Base-by-base conservation (phyloP, 805 yeast genomes). In the Ogataea philodendri region DNA sequence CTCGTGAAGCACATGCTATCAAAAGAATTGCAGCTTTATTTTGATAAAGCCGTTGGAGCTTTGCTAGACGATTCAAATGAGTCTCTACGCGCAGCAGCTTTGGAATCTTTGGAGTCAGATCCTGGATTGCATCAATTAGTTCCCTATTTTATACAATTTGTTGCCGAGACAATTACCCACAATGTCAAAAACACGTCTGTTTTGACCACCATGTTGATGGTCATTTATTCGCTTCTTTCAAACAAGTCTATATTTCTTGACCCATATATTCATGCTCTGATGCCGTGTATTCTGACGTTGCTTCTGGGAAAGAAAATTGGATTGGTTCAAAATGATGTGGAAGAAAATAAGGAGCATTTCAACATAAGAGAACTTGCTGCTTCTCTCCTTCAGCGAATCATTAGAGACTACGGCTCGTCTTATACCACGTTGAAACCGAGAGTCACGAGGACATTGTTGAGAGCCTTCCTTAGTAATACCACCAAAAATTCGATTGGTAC, bases 101-200 rank as follows among this genome's bases (percentile, higher is more conserved):
- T 93, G 36, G 79, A 81, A 18, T 84, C 96, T 7, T 66, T 93
- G 41, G 77, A 84, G 41, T 80, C 84, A 19, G 99, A 93, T 57
- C 96, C 97, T 2, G 99, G 99, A 21, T 65, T 93, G 39, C 98
- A 93, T 65, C 99, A 93, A 61, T 65, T 93, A 32, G 93, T 94
- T 5, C 99, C 99, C 2, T 93, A 93, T 58, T 85, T 93, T 51
- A 89, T 93, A 32, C 97, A 93, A 56, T 89, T 93, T 55, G 86
- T 88, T 22, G 95, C 96, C 5, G 99, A 93, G 55, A 95, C 94
- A 49, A 78, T 93, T 38, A 86, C 97, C 1, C 82, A 86, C 55
- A 90, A 87, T 52, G 69, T 90, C 49, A 76, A 84, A 49, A 81
- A 83, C 53, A 67, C 84, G 28, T 74, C 73, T 4, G 60, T 85